Conservation (phyloP, 495 filamentous ascomycete genomes). For the Penicilliopsis zonata region DNA sequence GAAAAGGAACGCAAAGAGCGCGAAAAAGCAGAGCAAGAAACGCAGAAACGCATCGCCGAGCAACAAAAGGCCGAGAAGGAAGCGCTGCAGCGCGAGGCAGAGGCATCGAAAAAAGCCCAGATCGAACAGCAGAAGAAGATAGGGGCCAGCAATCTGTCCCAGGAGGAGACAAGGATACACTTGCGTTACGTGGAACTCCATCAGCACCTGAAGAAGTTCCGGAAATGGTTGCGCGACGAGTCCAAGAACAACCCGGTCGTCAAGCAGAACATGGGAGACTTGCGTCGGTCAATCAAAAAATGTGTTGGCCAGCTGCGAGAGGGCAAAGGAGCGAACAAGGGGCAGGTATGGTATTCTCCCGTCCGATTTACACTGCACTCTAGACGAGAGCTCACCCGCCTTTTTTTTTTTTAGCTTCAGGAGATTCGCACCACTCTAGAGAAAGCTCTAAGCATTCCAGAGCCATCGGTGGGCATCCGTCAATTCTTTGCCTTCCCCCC, state of each 20-base stretch:
- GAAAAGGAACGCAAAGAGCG: constrained; percentile 40
- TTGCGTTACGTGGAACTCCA: constrained; percentile 59
- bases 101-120: constrained; percentile 16
- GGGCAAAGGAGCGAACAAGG: constrained; percentile 48
- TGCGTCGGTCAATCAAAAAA: constrained; percentile 59
- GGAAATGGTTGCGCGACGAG: constrained; percentile 39
- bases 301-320: constrained; percentile 62
- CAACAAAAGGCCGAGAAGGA: constrained; percentile 22
- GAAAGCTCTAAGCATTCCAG: constrained; percentile 30
- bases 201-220: constrained; percentile 57
- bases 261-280: constrained; percentile 59
- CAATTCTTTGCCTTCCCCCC: constrained; percentile 50
- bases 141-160: constrained; percentile 12
- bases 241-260: constrained; percentile 39
- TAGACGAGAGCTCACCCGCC: constrained; percentile 6
- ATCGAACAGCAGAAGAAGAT: constrained; percentile 15
- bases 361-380: neutral
- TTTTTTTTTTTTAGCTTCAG: constrained; percentile 29
- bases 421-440: constrained; percentile 35
- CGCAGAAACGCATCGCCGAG: constrained; percentile 25
- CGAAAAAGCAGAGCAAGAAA: constrained; percentile 25
- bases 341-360: constrained; percentile 19
- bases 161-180: constrained; percentile 33
- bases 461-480: constrained; percentile 52
- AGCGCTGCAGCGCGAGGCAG: constrained; percentile 10